Conservation (phyloP, 2,329 filamentous ascomycete species). For the Fusarium siculi region DNA sequence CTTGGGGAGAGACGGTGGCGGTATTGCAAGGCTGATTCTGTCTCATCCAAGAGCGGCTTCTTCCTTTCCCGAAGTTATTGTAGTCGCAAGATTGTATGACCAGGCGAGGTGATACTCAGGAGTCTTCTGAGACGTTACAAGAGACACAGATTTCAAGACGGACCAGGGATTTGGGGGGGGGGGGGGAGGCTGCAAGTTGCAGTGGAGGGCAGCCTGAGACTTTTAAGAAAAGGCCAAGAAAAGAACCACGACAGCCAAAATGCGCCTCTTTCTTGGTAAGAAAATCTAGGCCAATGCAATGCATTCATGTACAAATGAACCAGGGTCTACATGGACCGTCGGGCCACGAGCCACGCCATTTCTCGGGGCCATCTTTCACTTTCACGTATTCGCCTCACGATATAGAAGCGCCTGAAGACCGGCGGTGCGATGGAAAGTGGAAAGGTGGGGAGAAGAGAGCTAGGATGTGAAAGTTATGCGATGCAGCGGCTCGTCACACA, state of each 20-base stretch:
- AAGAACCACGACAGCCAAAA: slow-evolving; percentile 23
- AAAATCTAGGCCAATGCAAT: slow-evolving; percentile 32
- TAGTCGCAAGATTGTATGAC: slow-evolving; percentile 34
- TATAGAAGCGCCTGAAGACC: slow-evolving; percentile 27
- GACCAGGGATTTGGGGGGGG: slow-evolving; percentile 25
- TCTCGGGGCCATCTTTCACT: slow-evolving; percentile 14
- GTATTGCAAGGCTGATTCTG: slow-evolving; percentile 29
- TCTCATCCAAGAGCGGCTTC: slow-evolving; percentile 40
- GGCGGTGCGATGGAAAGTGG: slow-evolving; percentile 30
- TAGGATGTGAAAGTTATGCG: slow-evolving; percentile 32
- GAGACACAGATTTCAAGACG: slow-evolving; percentile 30
- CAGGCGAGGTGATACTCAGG: slow-evolving; percentile 31
- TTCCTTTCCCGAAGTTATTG: slow-evolving; percentile 25
- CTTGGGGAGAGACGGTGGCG: slow-evolving; percentile 11
- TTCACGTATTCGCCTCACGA: slow-evolving; percentile 21
- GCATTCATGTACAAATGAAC: slow-evolving; percentile 21
- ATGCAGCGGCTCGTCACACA: slow-evolving; percentile 38
- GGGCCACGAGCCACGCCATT: slow-evolving; percentile 38
- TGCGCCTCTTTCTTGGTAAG: slow-evolving; percentile 24
- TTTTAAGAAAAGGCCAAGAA: slow-evolving; percentile 39
- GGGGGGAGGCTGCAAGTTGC: slow-evolving; percentile 22
- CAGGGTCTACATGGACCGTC: slow-evolving; percentile 28
- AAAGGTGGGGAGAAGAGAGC: slow-evolving; percentile 28
- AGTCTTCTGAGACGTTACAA: slow-evolving; percentile 36
- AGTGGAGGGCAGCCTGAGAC: slow-evolving; percentile 29